phyloP scores from a whole-genome alignment of 2,329 filamentous ascomycete species.

The Fusarium succisae region DNA sequence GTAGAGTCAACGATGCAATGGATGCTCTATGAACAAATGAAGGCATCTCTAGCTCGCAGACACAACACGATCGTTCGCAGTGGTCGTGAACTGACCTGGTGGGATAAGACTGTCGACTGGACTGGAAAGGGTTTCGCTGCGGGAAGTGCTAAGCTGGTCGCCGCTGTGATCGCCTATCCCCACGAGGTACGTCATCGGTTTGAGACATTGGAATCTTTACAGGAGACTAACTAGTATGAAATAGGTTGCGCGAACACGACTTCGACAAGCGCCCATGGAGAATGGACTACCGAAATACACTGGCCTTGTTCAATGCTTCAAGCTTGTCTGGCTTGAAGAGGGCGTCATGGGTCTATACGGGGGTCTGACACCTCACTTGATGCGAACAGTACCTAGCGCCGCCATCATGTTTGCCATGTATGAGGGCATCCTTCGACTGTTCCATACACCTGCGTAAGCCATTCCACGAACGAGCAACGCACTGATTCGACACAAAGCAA shows the following conservation, averaged over 20 bases:
- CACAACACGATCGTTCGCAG: slow-evolving; percentile 65
- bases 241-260: slow-evolving; percentile 80
- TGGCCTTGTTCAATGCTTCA: slow-evolving; percentile 88
- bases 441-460: slow-evolving; percentile 50
- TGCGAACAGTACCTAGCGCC: slow-evolving; percentile 89
- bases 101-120: slow-evolving; percentile 81
- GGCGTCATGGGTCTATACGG: slow-evolving; percentile 88
- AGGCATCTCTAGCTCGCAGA: slow-evolving; percentile 73
- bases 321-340: slow-evolving; percentile 87
- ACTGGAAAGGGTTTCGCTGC: slow-evolving; percentile 82
- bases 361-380: slow-evolving; percentile 88
- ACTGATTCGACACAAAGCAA: background rate
- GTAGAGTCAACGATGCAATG: slow-evolving; percentile 91
- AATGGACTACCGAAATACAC: slow-evolving; percentile 84
- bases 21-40: slow-evolving; percentile 94
- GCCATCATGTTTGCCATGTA: slow-evolving; percentile 98
- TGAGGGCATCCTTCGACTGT: slow-evolving; percentile 64
- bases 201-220: background rate
- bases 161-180: slow-evolving; percentile 86
- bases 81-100: slow-evolving; percentile 71
- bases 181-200: slow-evolving; percentile 74
- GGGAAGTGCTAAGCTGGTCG: slow-evolving; percentile 85
- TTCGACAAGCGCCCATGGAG: slow-evolving; percentile 83
- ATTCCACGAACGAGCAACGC: background rate
- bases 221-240: background rate